Conservation (phyloP, 306 rosid species). For the Mimosa pudica region DNA sequence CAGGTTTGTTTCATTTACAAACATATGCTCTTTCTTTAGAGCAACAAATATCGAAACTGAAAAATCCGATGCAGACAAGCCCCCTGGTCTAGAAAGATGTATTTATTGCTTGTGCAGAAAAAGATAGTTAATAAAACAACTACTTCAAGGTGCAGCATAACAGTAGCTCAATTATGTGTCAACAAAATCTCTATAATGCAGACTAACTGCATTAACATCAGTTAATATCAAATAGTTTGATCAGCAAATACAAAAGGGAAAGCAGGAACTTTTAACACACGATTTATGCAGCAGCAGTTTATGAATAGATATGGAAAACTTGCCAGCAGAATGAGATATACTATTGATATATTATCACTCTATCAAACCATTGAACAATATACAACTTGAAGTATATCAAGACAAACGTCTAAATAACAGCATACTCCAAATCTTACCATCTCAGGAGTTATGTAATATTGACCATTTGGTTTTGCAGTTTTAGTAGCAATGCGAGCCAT, state of each 20-base stretch:
- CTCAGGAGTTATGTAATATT: constrained; percentile 71
- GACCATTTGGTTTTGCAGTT: constrained; percentile 97
- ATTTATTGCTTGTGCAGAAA: constrained; percentile 11
- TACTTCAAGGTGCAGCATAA: constrained; percentile 9
- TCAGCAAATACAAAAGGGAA: constrained; percentile 23
- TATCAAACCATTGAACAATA: constrained; percentile 14
- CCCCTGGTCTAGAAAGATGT: constrained; percentile 7
- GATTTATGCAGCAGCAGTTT: constrained; percentile 15
- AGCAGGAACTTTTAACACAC: constrained; percentile 28
- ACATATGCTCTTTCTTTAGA: constrained; percentile 15
- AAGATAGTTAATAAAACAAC: neutral
- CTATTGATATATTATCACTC: constrained; percentile 2
- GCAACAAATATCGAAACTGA: constrained; percentile 11
- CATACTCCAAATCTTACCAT: constrained; percentile 47
- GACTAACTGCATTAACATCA: constrained; percentile 11
- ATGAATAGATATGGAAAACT: constrained; percentile 5
- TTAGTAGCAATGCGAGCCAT: constrained; percentile 95
- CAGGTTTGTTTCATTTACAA: constrained; percentile 11
- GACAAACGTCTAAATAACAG: constrained; percentile 28
- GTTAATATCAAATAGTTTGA: constrained; percentile 25
- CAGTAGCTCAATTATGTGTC: neutral
- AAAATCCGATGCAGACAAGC: constrained; percentile 18
- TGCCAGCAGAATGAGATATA: neutral
- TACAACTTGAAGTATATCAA: constrained; percentile 15
- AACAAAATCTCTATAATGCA: neutral